Conservation (phyloP, 2,329 filamentous ascomycete genomes). For the Aspergillus sp. region DNA sequence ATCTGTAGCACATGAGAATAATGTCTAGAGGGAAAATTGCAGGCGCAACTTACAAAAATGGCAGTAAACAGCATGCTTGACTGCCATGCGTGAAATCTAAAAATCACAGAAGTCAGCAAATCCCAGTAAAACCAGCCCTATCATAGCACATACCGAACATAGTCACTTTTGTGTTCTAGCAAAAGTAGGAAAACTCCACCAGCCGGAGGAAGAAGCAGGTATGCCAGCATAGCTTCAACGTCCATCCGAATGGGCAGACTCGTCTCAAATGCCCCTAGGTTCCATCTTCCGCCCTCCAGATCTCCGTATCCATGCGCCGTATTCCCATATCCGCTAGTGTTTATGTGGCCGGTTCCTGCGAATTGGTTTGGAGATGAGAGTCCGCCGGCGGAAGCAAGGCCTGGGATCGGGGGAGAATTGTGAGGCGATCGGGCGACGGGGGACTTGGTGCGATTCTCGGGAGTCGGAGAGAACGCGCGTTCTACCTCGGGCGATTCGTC, state of each 20-base stretch:
- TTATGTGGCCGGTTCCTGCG: conserved; percentile 28
- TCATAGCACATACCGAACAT: conserved; percentile 69
- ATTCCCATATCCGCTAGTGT: conserved; percentile 37
- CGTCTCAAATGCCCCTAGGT: conserved; percentile 80
- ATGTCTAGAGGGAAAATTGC: neutral
- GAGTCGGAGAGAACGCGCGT: conserved; percentile 74
- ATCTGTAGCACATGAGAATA: conserved; percentile 53
- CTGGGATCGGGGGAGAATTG: conserved; percentile 47
- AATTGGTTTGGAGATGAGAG: conserved; percentile 43
- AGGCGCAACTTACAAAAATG: conserved; percentile 50
- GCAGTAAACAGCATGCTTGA: conserved; percentile 78
- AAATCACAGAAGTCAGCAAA: conserved; percentile 1
- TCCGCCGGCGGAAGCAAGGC: conserved; percentile 41
- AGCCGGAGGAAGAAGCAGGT: conserved; percentile 78
- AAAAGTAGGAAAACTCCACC: conserved; percentile 83
- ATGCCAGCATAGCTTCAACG: conserved; percentile 87
- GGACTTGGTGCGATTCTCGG: conserved; percentile 51
- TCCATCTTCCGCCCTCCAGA: conserved; percentile 57
- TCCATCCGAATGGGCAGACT: conserved; percentile 83
- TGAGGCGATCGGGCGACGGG: conserved; percentile 55
- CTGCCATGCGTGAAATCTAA: conserved; percentile 95
- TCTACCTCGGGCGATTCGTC: conserved; percentile 82
- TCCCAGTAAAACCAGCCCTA: no score
- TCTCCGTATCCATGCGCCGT: conserved; percentile 42
- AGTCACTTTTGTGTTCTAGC: conserved; percentile 92